phyloP scores from a whole-genome alignment of 176 grass and related monocot genomes.

The Aegilops bicornis region DNA sequence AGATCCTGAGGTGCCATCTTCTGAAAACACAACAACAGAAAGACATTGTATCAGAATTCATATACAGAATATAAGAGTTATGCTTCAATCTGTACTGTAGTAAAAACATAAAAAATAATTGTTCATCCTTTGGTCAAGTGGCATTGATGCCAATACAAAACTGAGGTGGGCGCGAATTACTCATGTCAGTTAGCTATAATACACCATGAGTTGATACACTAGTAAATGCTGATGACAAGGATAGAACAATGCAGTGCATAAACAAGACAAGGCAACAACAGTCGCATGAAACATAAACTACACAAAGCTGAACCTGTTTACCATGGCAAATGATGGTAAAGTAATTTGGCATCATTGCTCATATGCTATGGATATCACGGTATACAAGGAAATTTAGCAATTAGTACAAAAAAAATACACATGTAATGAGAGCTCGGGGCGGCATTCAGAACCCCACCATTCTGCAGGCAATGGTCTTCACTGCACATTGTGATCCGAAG shows the following conservation, averaged over 20 bases:
- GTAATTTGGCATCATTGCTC: not conserved
- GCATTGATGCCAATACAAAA: not conserved
- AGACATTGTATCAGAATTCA: not conserved
- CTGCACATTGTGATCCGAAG: not conserved
- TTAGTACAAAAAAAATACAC: not conserved
- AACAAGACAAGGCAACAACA: not conserved
- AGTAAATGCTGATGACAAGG: not conserved
- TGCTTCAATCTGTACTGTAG: not conserved
- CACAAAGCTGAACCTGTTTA: not conserved
- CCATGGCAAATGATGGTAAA: not conserved
- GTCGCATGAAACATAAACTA: not conserved
- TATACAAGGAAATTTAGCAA: not conserved
- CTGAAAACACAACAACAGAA: not conserved
- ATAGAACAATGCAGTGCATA: not conserved
- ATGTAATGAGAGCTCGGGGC: not conserved
- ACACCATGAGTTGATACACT: not conserved
- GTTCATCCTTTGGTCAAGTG: not conserved
- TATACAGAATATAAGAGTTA: not conserved
- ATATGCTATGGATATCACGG: not conserved
- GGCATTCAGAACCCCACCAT: not conserved
- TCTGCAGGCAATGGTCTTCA: not conserved
- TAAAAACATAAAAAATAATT: not conserved
- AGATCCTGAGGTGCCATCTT: constrained; percentile 4
- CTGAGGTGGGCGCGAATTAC: not conserved
- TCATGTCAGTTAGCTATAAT: not conserved